These are phyloP conservation scores for Diplosphaera chodatii DNA, from an alignment of 139 green algal species.

Conservation along the genomic window DNA sequence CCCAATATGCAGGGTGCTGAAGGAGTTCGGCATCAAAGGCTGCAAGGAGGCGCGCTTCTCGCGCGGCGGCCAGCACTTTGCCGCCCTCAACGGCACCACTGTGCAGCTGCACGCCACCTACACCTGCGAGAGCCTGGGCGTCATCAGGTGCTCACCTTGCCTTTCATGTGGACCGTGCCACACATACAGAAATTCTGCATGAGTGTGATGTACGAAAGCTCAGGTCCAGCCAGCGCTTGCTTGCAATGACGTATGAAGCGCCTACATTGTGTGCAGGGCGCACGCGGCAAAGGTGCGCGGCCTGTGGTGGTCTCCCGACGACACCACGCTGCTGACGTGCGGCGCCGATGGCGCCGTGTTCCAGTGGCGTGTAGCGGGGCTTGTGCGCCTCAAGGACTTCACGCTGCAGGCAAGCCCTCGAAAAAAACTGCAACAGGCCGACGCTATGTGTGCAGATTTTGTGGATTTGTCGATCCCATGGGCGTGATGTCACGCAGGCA, in stretches of 20 bases:
- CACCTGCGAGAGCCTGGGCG: constrained; percentile 79
- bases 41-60: constrained; percentile 69
- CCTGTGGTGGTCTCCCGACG: constrained; percentile 64
- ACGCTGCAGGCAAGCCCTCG: constrained; percentile 80
- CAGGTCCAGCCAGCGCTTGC: too few relatives aligned
- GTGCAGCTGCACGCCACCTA: constrained; percentile 84
- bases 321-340: constrained; percentile 62
- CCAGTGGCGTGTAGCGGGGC: constrained; percentile 72
- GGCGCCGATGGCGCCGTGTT: constrained; percentile 86
- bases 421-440: too few relatives aligned
- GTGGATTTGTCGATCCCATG: too few relatives aligned
- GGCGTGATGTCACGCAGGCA: too few relatives aligned
- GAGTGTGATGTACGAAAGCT: too few relatives aligned
- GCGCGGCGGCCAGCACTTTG: constrained; percentile 82
- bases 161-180: too few relatives aligned
- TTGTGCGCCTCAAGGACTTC: constrained; percentile 56
- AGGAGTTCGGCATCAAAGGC: constrained; percentile 73
- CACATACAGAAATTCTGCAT: too few relatives aligned
- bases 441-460: too few relatives aligned
- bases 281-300: constrained; percentile 76
- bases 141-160: too few relatives aligned
- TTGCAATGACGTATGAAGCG: too few relatives aligned
- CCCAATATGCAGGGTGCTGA: too few relatives aligned
- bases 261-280: too few relatives aligned
- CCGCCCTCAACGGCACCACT: constrained; percentile 78